These are phyloP conservation scores for Candida incommunis DNA, from an alignment of 805 yeast species.

Conservation along the genomic window DNA sequence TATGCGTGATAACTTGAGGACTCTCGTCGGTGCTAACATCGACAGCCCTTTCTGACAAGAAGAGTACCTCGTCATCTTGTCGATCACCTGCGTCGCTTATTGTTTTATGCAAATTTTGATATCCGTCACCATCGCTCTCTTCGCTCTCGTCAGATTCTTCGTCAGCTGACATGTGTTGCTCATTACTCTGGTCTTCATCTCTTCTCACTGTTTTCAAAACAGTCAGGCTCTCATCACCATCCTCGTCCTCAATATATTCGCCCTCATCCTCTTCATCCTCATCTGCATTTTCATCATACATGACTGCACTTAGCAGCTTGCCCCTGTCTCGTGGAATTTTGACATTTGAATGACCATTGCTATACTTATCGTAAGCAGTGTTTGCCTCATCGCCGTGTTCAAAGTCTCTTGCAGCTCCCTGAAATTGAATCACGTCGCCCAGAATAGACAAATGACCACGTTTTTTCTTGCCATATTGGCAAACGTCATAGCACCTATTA, in stretches of 20 bases:
- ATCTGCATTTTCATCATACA: slow-evolving; percentile 3
- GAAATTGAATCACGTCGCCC: slow-evolving; percentile 65
- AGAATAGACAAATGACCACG: slow-evolving; percentile 37
- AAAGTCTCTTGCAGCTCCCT: slow-evolving; percentile 63
- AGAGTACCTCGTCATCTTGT: too few species aligned
- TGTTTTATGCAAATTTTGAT: too few species aligned
- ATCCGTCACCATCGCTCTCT: too few species aligned
- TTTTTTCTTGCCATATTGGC: slow-evolving; percentile 27
- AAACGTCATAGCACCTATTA: slow-evolving; percentile 61
- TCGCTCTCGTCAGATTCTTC: too few species aligned
- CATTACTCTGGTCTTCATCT: background rate
- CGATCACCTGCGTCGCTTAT: too few species aligned
- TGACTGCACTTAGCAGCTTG: slow-evolving; percentile 3
- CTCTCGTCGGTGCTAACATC: too few species aligned
- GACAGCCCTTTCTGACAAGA: too few species aligned
- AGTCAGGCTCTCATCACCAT: background rate
- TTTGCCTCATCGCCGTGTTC: slow-evolving; percentile 29
- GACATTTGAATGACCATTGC: slow-evolving; percentile 16
- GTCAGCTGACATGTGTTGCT: too few species aligned
- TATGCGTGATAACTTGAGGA: too few species aligned
- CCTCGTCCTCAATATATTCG: slow-evolving; percentile 5
- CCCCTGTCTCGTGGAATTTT: background rate
- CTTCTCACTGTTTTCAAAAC: background rate
- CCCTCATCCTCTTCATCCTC: slow-evolving; percentile 3
- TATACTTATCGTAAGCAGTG: background rate